A percentile compares a stretch with the other conserved stretches of the same genome.
These are phyloP conservation scores for Trifolium repens DNA, from an alignment of 306 rosid species.

Conservation along the genomic window DNA sequence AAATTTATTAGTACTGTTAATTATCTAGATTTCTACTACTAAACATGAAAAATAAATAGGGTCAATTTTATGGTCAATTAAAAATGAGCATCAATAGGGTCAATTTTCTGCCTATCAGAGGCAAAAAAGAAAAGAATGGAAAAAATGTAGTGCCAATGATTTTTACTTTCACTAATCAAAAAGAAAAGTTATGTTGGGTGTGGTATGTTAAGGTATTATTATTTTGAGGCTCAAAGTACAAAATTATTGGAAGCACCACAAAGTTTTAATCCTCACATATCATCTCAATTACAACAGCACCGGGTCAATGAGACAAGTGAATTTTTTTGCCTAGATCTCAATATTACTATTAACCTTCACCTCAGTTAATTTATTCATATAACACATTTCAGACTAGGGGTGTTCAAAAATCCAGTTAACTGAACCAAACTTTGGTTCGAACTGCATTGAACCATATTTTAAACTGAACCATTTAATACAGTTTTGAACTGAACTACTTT, in stretches of 20 bases:
- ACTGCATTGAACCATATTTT: too few relatives aligned
- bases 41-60: neutral
- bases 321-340: neutral
- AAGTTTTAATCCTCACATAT: neutral
- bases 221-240: constrained; percentile 41
- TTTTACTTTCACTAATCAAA: constrained; percentile 35
- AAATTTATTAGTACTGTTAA: too few relatives aligned
- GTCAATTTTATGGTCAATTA: neutral
- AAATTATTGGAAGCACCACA: constrained; percentile 45
- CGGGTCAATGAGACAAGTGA: too few relatives aligned
- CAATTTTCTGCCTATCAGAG: neutral
- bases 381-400: too few relatives aligned
- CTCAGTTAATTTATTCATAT: too few relatives aligned
- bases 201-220: constrained; percentile 27
- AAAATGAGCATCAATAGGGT: neutral
- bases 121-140: neutral
- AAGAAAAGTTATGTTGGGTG: constrained; percentile 37
- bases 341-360: neutral
- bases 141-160: constrained; percentile 20
- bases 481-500: too few relatives aligned
- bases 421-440: too few relatives aligned
- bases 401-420: too few relatives aligned
- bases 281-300: neutral
- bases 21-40: neutral
- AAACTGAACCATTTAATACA: too few relatives aligned